phyloP scores from a whole-genome alignment of 192 early-diverging fungal species.

The Rhizophagus sp. region DNA sequence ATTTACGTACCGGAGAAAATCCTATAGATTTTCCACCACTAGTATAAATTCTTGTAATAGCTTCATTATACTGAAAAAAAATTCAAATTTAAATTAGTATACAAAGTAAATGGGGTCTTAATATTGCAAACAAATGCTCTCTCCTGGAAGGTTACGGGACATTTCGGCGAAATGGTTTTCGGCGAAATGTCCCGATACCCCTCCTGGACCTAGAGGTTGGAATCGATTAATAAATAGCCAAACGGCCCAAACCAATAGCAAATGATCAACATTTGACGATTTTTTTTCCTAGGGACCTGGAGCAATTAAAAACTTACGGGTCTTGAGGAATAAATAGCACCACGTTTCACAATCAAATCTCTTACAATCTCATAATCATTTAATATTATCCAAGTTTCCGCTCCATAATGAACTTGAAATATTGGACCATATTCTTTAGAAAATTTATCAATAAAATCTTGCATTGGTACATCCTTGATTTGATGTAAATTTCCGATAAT shows the following conservation, averaged over 20 bases:
- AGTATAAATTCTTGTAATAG: background rate
- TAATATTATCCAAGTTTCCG: slow-evolving; percentile 35
- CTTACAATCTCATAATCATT: slow-evolving; percentile 34
- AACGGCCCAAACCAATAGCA: too few species aligned
- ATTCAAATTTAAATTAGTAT: background rate
- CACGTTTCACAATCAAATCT: slow-evolving; percentile 37
- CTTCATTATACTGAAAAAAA: background rate
- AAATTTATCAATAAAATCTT: slow-evolving; percentile 32
- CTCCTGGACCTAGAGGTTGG: too few species aligned
- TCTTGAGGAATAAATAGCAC: slow-evolving; percentile 41
- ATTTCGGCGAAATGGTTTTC: too few species aligned
- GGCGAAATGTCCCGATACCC: too few species aligned
- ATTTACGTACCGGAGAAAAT: background rate
- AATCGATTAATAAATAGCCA: too few species aligned
- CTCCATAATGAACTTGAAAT: slow-evolving; percentile 37
- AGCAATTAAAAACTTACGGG: background rate
- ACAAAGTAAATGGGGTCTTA: too few species aligned
- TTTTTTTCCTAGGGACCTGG: too few species aligned
- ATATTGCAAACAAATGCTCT: too few species aligned
- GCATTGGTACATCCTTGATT: background rate
- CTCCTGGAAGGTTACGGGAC: background rate
- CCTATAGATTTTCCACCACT: background rate
- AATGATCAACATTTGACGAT: too few species aligned
- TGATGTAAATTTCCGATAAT: background rate
- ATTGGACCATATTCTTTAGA: slow-evolving; percentile 32